Conservation (phyloP, 768 basidiomycete genomes). For the Calocybe gangraenosa region DNA sequence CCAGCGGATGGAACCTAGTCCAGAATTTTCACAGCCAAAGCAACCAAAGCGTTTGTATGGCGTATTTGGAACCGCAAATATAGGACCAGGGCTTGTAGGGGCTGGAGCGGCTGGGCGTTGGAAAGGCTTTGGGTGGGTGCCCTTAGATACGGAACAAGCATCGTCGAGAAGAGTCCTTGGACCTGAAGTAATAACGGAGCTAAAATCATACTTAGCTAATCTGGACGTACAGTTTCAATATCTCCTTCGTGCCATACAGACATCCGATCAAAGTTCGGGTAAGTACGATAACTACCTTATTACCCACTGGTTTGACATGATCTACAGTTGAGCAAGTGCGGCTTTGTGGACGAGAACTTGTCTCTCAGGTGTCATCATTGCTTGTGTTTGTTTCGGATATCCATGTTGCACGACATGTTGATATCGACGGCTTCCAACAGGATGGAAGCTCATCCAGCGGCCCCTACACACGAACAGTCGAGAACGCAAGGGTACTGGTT, state of each 20-base stretch:
- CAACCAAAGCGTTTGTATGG: slow-evolving; percentile 56
- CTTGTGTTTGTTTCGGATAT: slow-evolving; percentile 61
- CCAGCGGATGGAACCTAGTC: slow-evolving; percentile 47
- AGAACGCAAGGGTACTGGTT: slow-evolving; percentile 62
- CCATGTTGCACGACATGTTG: slow-evolving; percentile 77
- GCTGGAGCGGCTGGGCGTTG: slow-evolving; percentile 73
- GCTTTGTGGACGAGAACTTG: slow-evolving; percentile 41
- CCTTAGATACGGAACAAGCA: slow-evolving; percentile 44
- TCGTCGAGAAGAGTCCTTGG: slow-evolving; percentile 45
- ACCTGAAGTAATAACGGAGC: slow-evolving; percentile 49
- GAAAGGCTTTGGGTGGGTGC: slow-evolving; percentile 85
- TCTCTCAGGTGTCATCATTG: slow-evolving; percentile 55
- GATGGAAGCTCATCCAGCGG: slow-evolving; percentile 44
- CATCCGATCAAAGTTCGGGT: slow-evolving; percentile 35
- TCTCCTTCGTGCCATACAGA: slow-evolving; percentile 29
- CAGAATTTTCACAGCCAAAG: slow-evolving; percentile 23
- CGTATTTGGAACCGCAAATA: slow-evolving; percentile 53
- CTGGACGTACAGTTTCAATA: slow-evolving; percentile 48
- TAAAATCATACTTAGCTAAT: slow-evolving; percentile 41
- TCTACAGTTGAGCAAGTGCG: slow-evolving; percentile 38
- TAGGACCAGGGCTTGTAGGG: slow-evolving; percentile 78
- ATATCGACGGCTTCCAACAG: slow-evolving; percentile 69
- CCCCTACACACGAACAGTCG: slow-evolving; percentile 60
- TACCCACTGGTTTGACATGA: background rate
- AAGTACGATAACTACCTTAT: slow-evolving; percentile 11